These are phyloP conservation scores for Bipolaris sorokiniana DNA, from an alignment of 2,329 filamentous ascomycete species.

Conservation along the genomic window DNA sequence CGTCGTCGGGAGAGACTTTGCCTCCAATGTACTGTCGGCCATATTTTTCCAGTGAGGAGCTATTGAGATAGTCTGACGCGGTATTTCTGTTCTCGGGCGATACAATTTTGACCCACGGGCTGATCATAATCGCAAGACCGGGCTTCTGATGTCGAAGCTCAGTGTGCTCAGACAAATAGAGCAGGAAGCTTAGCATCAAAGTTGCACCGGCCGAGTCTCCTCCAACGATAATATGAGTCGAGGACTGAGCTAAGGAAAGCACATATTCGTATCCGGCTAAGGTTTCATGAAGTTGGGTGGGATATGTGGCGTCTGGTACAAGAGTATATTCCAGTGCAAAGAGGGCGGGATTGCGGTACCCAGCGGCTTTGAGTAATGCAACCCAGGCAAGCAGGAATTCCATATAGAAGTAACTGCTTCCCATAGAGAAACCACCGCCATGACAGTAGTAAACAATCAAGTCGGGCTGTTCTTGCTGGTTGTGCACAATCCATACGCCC, in stretches of 20 bases:
- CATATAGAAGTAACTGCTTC: constrained; percentile 78
- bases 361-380: constrained; percentile 65
- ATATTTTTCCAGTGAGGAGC: constrained; percentile 69
- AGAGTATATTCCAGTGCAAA: constrained; percentile 83
- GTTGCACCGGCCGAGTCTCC: constrained; percentile 83
- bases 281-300: constrained; percentile 73
- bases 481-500: constrained; percentile 73
- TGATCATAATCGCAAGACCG: constrained; percentile 73
- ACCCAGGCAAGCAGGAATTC: constrained; percentile 81
- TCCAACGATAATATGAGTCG: constrained; percentile 70
- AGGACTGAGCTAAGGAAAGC: constrained; percentile 62
- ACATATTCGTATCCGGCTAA: constrained; percentile 74
- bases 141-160: constrained; percentile 56
- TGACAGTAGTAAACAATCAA: constrained; percentile 84
- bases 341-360: constrained; percentile 76
- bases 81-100: constrained; percentile 72
- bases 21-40: constrained; percentile 70
- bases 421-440: constrained; percentile 84
- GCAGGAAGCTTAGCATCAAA: constrained; percentile 73
- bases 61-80: constrained; percentile 75
- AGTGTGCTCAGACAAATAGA: constrained; percentile 64
- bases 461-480: constrained; percentile 68
- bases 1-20: constrained; percentile 58
- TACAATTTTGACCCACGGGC: constrained; percentile 78
- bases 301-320: constrained; percentile 75